Conservation (phyloP, 495 filamentous ascomycete species). For the Aspergillus leporis region DNA sequence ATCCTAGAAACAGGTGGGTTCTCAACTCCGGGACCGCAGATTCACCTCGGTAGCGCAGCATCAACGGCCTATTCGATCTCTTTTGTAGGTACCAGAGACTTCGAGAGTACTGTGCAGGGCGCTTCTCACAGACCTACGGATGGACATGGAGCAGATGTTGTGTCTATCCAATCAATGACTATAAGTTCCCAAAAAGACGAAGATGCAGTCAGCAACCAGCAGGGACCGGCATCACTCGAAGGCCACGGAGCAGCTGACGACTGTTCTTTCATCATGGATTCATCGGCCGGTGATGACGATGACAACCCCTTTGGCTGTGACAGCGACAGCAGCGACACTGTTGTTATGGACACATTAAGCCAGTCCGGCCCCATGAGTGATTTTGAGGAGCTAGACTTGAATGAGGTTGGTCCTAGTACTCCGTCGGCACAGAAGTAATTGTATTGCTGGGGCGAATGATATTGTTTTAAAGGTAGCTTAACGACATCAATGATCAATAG, state of each 20-base stretch:
- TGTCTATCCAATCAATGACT: conserved; percentile 26
- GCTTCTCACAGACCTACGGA: conserved; percentile 38
- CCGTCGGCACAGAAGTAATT: not conserved
- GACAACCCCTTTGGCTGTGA: conserved; percentile 10
- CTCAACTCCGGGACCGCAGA: conserved; percentile 41
- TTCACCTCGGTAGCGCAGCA: conserved; percentile 40
- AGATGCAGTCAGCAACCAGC: conserved; percentile 9
- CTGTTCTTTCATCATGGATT: conserved; percentile 12
- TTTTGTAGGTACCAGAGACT: conserved; percentile 28
- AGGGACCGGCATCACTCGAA: conserved; percentile 7
- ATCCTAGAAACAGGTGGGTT: conserved; percentile 41
- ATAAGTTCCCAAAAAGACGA: not conserved
- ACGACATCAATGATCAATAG: not conserved
- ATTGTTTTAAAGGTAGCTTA: not conserved
- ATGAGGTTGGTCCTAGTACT: not conserved
- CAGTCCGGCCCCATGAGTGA: conserved; percentile 3
- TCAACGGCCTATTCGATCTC: conserved; percentile 26
- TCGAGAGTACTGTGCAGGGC: conserved; percentile 30
- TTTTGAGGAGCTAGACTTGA: conserved; percentile 12
- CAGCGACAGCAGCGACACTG: conserved; percentile 13
- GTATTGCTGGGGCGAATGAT: not conserved
- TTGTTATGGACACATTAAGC: conserved; percentile 7
- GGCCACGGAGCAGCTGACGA: not conserved
- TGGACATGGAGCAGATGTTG: conserved; percentile 28
- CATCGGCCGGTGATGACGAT: conserved; percentile 9